Conservation (phyloP, 2,329 filamentous ascomycete genomes). For the Alternaria hordeiaustralica region DNA sequence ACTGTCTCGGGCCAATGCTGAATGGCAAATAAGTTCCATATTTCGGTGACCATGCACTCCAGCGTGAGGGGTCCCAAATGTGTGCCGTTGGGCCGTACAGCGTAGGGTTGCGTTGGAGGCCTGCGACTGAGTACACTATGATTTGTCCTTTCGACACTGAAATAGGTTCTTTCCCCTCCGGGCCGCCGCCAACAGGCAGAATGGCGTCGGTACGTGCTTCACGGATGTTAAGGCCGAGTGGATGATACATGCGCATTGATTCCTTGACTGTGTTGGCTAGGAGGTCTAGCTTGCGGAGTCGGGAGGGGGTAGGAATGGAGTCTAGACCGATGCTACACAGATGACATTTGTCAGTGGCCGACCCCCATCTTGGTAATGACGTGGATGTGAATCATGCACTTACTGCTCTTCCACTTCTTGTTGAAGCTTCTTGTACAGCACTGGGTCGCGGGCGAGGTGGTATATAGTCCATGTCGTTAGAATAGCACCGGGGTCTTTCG, state of each 20-base stretch:
- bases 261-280: constrained; percentile 12
- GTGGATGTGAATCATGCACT: neutral
- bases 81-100: constrained; percentile 2
- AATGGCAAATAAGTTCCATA: constrained; percentile 12
- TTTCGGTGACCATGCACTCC: constrained; percentile 7
- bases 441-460: constrained; percentile 1
- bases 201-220: constrained; percentile 1
- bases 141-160: constrained; percentile 8
- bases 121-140: constrained; percentile 11
- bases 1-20: constrained; percentile 9
- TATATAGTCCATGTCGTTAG: constrained; percentile 8
- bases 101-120: constrained; percentile 4
- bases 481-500: constrained; percentile 8
- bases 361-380: too few species aligned
- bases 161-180: neutral
- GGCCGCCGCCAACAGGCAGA: constrained; percentile 4
- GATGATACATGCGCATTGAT: constrained; percentile 9
- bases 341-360: neutral
- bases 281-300: constrained; percentile 2
- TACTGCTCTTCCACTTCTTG: constrained; percentile 2
- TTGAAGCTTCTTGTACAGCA: neutral
- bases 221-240: constrained; percentile 6
- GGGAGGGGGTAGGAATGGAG: neutral
- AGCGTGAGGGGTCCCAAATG: constrained; percentile 7
- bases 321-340: constrained; percentile 1